Evolutionary conservation across 345 rosid species (phyloP).

Genomic region (Salix viminalis): DNA sequence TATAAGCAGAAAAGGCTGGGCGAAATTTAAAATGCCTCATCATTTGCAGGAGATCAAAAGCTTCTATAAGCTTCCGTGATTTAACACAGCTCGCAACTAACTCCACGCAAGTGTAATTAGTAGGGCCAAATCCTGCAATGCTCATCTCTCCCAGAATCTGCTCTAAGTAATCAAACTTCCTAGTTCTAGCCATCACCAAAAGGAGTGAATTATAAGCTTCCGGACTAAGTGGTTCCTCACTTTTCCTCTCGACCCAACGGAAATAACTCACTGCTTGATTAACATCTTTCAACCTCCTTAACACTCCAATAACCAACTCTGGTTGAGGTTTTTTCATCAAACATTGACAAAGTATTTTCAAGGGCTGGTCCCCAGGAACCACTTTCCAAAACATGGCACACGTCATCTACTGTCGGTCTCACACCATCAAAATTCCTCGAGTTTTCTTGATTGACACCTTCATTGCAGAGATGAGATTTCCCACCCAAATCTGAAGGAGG

Average conservation of each 20-base stretch:
- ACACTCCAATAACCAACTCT: slow-evolving; percentile 59
- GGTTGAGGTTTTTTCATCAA: slow-evolving; percentile 49
- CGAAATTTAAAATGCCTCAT: slow-evolving; percentile 91
- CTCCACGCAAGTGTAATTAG: slow-evolving; percentile 48
- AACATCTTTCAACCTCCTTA: slow-evolving; percentile 61
- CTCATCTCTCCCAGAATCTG: slow-evolving; percentile 83
- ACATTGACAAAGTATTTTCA: slow-evolving; percentile 49
- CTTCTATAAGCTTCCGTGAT: slow-evolving; percentile 60
- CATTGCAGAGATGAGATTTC: slow-evolving; percentile 20
- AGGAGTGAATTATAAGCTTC: slow-evolving; percentile 84
- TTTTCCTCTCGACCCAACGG: slow-evolving; percentile 69
- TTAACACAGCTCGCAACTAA: slow-evolving; percentile 58
- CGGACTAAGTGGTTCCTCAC: slow-evolving; percentile 50
- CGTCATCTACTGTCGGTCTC: slow-evolving; percentile 42
- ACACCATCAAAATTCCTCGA: slow-evolving; percentile 30
- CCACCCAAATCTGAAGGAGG: slow-evolving; percentile 24
- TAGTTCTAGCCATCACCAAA: slow-evolving; percentile 58
- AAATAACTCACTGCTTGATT: slow-evolving; percentile 57
- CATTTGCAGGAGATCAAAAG: slow-evolving; percentile 63
- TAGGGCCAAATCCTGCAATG: slow-evolving; percentile 76
- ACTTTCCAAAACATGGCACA: slow-evolving; percentile 51
- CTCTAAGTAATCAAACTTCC: slow-evolving; percentile 53
- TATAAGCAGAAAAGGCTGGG: slow-evolving; percentile 88
- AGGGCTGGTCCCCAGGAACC: slow-evolving; percentile 67
- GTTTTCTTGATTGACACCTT: slow-evolving; percentile 31